phyloP scores from a whole-genome alignment of 1,284 basidiomycete species.

The Rhodotorula glutinis region DNA sequence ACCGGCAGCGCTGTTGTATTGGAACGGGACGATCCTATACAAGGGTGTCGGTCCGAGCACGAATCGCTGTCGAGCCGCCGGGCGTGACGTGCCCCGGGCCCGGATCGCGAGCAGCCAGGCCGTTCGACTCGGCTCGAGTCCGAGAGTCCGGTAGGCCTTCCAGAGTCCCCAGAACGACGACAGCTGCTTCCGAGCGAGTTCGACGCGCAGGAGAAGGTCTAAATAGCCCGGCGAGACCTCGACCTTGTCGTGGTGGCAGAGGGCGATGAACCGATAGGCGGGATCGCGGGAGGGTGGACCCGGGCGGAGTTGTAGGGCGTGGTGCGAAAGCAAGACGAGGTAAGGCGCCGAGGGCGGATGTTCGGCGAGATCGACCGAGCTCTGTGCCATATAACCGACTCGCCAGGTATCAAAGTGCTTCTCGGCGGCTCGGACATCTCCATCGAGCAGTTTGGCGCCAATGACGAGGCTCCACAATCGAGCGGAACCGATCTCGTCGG shows the following conservation, averaged over 20 bases:
- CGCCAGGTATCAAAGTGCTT: conserved; percentile 26
- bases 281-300: conserved; percentile 19
- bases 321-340: conserved; percentile 28
- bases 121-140: not conserved
- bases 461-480: conserved; percentile 23
- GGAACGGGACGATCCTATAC: conserved; percentile 6
- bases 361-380: too few species aligned
- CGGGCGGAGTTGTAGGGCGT: not conserved
- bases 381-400: not conserved
- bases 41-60: conserved; percentile 7
- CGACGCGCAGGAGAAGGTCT: conserved; percentile 31
- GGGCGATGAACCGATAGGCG: conserved; percentile 24
- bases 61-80: not conserved
- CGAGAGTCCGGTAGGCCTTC: not conserved
- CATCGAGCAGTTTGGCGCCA: conserved; percentile 3
- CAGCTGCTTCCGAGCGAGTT: conserved; percentile 20
- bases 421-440: conserved; percentile 8
- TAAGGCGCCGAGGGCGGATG: conserved; percentile 21
- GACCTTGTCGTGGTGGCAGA: conserved; percentile 14
- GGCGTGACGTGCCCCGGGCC: conserved; percentile 8
- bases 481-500: conserved; percentile 5
- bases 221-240: conserved; percentile 8
- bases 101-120: conserved; percentile 20
- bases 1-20: not conserved
- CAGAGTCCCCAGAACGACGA: conserved; percentile 37